Evolutionary conservation across 2,329 filamentous ascomycete species (phyloP).

Genomic region (Microcyclospora tardicrescens): DNA sequence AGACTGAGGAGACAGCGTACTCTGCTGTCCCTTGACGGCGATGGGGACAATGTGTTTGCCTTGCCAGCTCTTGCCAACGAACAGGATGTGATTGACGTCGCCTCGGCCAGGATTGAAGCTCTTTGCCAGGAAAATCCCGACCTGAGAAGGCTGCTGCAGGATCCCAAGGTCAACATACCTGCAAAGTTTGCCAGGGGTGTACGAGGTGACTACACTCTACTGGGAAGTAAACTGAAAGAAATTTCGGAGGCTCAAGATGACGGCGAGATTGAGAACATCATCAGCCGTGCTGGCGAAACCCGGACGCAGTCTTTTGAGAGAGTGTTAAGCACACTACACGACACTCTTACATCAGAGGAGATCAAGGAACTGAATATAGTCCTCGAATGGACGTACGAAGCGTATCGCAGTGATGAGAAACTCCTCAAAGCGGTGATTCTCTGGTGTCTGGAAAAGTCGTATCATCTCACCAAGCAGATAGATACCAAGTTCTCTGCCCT

Average conservation of each 20-base stretch:
- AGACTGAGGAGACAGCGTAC: background rate
- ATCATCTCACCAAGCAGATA: too few relatives aligned
- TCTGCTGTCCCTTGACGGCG: background rate
- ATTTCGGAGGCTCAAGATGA: background rate
- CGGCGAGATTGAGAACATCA: background rate
- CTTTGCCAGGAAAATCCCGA: background rate
- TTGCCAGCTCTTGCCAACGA: background rate
- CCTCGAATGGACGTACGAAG: background rate
- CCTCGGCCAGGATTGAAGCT: background rate
- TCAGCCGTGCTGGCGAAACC: background rate
- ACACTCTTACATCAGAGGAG: background rate
- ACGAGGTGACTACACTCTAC: background rate
- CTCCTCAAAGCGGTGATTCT: too few relatives aligned
- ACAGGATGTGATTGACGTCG: background rate
- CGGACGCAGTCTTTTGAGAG: background rate
- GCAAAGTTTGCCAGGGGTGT: background rate
- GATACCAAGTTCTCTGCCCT: too few relatives aligned
- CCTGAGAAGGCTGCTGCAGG: background rate
- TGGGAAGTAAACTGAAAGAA: background rate
- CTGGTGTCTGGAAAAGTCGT: too few relatives aligned
- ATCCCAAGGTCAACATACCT: background rate
- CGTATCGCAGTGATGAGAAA: too few relatives aligned
- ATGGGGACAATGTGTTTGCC: background rate
- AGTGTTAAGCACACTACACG: background rate
- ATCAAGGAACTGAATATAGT: background rate